These are phyloP conservation scores for Trametes meyenii DNA, from an alignment of 768 basidiomycete genomes.

Conservation along the genomic window DNA sequence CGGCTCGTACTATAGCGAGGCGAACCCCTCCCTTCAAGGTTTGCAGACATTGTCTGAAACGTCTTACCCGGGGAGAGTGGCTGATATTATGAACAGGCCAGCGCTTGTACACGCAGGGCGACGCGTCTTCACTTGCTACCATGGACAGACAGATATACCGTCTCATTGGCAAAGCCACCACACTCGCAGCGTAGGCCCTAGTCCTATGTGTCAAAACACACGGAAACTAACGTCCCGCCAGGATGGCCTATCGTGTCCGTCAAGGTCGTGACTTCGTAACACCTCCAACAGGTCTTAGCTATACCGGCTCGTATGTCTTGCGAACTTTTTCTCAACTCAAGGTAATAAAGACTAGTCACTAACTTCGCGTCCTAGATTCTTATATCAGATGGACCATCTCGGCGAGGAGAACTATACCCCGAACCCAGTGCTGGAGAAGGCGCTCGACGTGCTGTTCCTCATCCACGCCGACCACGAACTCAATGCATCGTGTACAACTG, in stretches of 20 bases:
- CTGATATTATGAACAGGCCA: slow-evolving; percentile 52
- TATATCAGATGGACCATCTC: slow-evolving; percentile 90
- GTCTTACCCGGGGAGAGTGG: neutral
- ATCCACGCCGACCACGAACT: slow-evolving; percentile 91
- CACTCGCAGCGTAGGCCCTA: slow-evolving; percentile 73
- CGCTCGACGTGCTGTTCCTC: slow-evolving; percentile 85
- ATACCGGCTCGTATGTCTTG: slow-evolving; percentile 65
- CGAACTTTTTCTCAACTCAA: neutral
- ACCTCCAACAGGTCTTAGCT: slow-evolving; percentile 81
- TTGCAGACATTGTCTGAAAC: slow-evolving; percentile 16
- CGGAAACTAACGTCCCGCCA: slow-evolving; percentile 31
- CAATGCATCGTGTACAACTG: slow-evolving; percentile 84
- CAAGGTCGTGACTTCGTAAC: slow-evolving; percentile 88
- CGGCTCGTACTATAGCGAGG: slow-evolving; percentile 85
- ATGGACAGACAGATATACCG: slow-evolving; percentile 95
- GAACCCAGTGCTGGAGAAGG: slow-evolving; percentile 84
- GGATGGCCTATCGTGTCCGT: slow-evolving; percentile 92
- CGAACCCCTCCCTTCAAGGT: slow-evolving; percentile 88
- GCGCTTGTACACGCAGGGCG: slow-evolving; percentile 71
- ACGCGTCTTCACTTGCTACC: slow-evolving; percentile 63
- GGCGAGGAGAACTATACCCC: slow-evolving; percentile 74
- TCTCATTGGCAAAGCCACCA: slow-evolving; percentile 86
- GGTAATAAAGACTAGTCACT: neutral
- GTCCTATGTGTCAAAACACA: too few species aligned
- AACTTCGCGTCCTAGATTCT: slow-evolving; percentile 53